Conservation (phyloP, 805 yeast species). For the Suhomyces faveliae region DNA sequence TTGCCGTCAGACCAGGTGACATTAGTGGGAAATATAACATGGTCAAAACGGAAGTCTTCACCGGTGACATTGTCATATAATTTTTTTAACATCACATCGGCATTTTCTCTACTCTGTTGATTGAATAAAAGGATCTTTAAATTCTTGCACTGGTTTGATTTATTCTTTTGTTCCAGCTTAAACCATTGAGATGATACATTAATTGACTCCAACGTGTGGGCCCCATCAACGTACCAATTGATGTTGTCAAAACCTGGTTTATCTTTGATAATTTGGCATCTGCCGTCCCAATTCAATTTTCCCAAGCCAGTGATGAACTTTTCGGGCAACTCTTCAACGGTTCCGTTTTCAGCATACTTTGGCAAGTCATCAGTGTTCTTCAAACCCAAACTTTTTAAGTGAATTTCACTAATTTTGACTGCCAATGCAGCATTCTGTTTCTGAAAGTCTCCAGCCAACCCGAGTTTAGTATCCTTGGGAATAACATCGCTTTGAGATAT, state of each 20-base stretch:
- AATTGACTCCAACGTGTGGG: constrained; percentile 89
- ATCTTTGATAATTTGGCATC: constrained; percentile 73
- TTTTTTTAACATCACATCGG: constrained; percentile 56
- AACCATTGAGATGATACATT: constrained; percentile 85
- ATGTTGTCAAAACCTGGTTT: constrained; percentile 40
- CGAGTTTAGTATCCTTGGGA: constrained; percentile 49
- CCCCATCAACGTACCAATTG: constrained; percentile 92
- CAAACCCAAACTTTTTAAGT: constrained; percentile 52
- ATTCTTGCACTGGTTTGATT: constrained; percentile 25
- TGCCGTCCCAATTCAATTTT: constrained; percentile 86
- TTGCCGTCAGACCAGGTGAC: constrained; percentile 84
- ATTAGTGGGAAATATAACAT: constrained; percentile 85
- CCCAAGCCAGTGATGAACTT: constrained; percentile 59
- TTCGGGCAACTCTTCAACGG: constrained; percentile 41
- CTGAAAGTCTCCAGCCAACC: constrained; percentile 85
- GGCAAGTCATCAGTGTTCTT: constrained; percentile 20
- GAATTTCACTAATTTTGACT: constrained; percentile 61
- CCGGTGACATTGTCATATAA: constrained; percentile 43
- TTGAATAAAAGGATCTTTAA: constrained; percentile 70
- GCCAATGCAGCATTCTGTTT: constrained; percentile 85
- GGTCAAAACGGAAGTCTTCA: constrained; percentile 54
- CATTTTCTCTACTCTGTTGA: constrained; percentile 88
- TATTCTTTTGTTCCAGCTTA: constrained; percentile 17
- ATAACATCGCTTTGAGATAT: constrained; percentile 46
- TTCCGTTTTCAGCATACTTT: constrained; percentile 16